A percentile compares a stretch with the other conserved stretches of the same genome.
Conservation (phyloP, 1,139 yeast genomes). For the Lodderomyces orthopsilosis region DNA sequence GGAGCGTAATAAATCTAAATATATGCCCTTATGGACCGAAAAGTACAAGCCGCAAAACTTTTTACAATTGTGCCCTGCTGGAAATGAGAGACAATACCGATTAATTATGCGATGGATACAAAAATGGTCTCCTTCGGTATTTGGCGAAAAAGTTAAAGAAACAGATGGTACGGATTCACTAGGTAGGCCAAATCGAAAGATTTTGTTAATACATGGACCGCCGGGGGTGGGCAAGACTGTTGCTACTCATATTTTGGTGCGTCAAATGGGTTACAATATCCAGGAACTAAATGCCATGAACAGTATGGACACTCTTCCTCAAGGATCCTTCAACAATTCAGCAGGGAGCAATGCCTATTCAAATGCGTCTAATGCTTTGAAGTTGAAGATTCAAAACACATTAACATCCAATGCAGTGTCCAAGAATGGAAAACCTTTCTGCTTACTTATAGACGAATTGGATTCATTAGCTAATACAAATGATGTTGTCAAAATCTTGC, state of each 20-base stretch:
- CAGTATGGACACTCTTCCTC: conserved; percentile 40
- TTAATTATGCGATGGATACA: conserved; percentile 72
- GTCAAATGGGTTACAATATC: conserved; percentile 76
- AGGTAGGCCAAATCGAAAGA: conserved; percentile 68
- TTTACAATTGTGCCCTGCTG: conserved; percentile 61
- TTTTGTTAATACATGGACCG: conserved; percentile 82
- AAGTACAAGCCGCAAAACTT: conserved; percentile 78
- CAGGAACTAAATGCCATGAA: conserved; percentile 92
- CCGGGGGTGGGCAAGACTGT: conserved; percentile 97
- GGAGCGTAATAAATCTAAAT: neutral
- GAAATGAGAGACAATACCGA: conserved; percentile 80
- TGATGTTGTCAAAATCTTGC: conserved; percentile 71
- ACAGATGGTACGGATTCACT: conserved; percentile 46
- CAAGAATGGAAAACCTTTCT: conserved; percentile 59
- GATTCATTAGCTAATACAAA: conserved; percentile 79
- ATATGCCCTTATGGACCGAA: conserved; percentile 63
- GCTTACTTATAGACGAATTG: conserved; percentile 83
- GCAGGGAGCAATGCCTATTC: conserved; percentile 9
- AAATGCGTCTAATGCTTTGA: conserved; percentile 30
- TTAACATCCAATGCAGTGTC: conserved; percentile 63
- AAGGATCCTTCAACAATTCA: conserved; percentile 15
- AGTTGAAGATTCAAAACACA: conserved; percentile 62
- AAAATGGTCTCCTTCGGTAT: conserved; percentile 75
- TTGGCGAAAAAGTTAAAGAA: conserved; percentile 34
- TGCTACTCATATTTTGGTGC: conserved; percentile 80